Conservation (phyloP, 148 eudicot genomes). For the Chenopodium formosanum region DNA sequence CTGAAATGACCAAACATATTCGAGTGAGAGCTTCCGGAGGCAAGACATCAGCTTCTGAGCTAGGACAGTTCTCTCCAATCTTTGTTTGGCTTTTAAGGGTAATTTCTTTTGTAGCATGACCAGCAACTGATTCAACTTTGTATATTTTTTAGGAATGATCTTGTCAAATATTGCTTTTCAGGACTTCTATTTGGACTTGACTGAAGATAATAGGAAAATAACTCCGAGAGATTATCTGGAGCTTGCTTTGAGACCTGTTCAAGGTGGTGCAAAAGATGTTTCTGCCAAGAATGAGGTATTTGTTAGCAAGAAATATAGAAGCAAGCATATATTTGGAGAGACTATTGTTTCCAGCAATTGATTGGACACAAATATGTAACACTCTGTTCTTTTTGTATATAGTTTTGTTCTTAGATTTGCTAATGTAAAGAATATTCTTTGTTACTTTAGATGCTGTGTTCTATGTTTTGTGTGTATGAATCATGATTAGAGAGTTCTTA, state of each 20-base stretch:
- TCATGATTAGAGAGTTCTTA: neutral
- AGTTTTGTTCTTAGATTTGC: neutral
- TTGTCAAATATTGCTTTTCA: conserved; percentile 26
- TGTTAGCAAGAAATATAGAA: neutral
- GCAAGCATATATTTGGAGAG: neutral
- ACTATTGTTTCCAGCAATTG: neutral
- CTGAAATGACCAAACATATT: conserved; percentile 96
- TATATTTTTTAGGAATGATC: conserved; percentile 6
- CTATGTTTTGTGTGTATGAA: neutral
- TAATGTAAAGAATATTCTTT: neutral
- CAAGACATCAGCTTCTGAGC: conserved; percentile 82
- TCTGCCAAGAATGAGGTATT: conserved; percentile 91
- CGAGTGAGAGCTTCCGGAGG: conserved; percentile 95
- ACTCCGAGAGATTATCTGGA: conserved; percentile 98
- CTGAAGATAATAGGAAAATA: conserved; percentile 80
- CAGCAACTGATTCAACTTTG: neutral
- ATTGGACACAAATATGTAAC: neutral
- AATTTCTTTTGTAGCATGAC: conserved; percentile 21
- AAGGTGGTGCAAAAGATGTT: conserved; percentile 68
- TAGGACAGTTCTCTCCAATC: conserved; percentile 92
- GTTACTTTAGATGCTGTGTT: neutral
- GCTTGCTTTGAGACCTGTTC: conserved; percentile 80
- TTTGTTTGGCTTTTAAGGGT: conserved; percentile 99
- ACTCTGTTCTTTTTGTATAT: neutral
- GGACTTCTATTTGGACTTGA: conserved; percentile 94